These are phyloP conservation scores for Colletotrichum sp. DNA, from an alignment of 2,329 filamentous ascomycete genomes.

Conservation along the genomic window DNA sequence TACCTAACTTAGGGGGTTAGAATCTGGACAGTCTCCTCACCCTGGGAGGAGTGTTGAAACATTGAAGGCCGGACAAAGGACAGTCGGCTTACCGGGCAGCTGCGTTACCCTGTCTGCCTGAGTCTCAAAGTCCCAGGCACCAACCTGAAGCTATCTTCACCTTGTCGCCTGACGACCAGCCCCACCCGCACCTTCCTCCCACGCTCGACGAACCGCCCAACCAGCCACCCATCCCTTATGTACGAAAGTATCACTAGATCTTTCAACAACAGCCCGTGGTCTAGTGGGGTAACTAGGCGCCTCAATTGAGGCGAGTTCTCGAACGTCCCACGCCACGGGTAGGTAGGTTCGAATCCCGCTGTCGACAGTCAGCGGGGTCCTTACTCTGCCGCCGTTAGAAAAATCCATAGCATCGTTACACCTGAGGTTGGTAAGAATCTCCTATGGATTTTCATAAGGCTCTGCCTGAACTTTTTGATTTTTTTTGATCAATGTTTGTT, in stretches of 20 bases:
- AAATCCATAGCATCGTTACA: slow-evolving; percentile 1
- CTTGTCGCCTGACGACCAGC: neutral
- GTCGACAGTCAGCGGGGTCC: neutral
- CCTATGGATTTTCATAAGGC: neutral
- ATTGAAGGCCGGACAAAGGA: neutral
- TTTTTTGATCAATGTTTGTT: neutral
- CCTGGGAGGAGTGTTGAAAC: too few relatives aligned
- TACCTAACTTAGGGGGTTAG: neutral
- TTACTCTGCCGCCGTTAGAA: neutral
- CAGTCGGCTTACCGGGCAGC: neutral
- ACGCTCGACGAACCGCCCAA: neutral
- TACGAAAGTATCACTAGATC: neutral
- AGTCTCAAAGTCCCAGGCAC: neutral
- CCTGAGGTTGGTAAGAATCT: slow-evolving; percentile 10
- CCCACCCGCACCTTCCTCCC: neutral
- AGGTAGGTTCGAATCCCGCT: neutral
- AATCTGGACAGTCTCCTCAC: neutral
- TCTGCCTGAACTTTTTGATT: neutral
- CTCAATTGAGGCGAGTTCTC: neutral
- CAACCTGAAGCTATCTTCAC: neutral
- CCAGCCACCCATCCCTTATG: neutral
- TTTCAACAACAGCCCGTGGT: neutral
- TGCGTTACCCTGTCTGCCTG: neutral
- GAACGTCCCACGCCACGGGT: neutral
- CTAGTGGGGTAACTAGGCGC: neutral